Conservation (phyloP, 768 basidiomycete genomes). For the Sporobolomyces phaffii region DNA sequence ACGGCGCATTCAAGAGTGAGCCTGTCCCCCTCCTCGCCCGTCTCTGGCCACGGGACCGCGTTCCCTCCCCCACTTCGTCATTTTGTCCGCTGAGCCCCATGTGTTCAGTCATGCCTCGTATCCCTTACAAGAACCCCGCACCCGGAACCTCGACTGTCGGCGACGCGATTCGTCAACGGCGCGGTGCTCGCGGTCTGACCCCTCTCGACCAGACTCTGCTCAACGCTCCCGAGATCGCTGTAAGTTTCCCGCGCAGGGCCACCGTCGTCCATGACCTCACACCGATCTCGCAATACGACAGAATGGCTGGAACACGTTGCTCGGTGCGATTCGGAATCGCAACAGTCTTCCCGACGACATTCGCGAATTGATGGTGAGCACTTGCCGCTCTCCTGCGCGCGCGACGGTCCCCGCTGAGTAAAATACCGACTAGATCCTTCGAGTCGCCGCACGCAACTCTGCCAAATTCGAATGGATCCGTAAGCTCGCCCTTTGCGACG, state of each 20-base stretch:
- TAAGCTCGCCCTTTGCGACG: not conserved
- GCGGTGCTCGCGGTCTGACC: constrained; percentile 44
- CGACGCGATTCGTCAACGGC: constrained; percentile 44
- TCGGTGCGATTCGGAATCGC: constrained; percentile 43
- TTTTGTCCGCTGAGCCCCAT: not conserved
- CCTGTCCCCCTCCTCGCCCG: not conserved
- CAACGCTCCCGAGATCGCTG: constrained; percentile 45
- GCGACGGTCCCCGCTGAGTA: not conserved
- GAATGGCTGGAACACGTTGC: constrained; percentile 45
- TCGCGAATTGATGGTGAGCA: constrained; percentile 45
- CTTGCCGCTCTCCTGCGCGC: not conserved
- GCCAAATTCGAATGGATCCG: constrained; percentile 46
- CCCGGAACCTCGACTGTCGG: constrained; percentile 39
- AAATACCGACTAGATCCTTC: constrained; percentile 40
- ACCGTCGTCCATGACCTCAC: not conserved
- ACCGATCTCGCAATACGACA: not conserved
- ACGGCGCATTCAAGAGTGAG: too few species aligned
- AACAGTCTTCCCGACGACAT: constrained; percentile 45
- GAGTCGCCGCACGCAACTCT: constrained; percentile 44
- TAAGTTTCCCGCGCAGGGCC: not conserved
- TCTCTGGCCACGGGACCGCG: not conserved
- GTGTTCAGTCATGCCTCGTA: constrained; percentile 38
- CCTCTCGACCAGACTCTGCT: constrained; percentile 45
- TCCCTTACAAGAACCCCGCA: constrained; percentile 41
- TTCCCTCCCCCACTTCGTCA: not conserved